Evolutionary conservation across 257 asterid genomes (phyloP).

Genomic region (Salvia hispanica): DNA sequence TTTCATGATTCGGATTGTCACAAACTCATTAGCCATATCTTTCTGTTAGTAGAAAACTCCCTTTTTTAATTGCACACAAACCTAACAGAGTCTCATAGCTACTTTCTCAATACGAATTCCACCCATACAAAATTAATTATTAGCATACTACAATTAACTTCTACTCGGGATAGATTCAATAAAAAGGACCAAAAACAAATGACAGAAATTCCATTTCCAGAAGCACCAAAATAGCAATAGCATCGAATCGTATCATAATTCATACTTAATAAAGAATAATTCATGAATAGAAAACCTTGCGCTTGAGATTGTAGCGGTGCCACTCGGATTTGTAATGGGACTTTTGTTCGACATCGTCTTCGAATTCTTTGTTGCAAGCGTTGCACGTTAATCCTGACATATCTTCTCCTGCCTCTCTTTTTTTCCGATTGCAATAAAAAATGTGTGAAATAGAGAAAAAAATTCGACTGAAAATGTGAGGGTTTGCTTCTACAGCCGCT

Average conservation of each 20-base stretch:
- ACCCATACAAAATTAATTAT: neutral
- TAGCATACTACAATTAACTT: neutral
- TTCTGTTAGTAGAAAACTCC: conserved; percentile 1
- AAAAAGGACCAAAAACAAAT: too few relatives aligned
- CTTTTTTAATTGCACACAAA: neutral
- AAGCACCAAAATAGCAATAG: too few relatives aligned
- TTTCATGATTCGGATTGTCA: neutral
- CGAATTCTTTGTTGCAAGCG: conserved; percentile 81
- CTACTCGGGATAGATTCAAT: too few relatives aligned
- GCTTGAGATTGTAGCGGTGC: conserved; percentile 98
- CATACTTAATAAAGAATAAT: neutral
- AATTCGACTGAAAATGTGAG: conserved; percentile 8
- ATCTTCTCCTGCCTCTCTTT: neutral
- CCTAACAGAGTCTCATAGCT: neutral
- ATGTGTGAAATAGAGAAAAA: too few relatives aligned
- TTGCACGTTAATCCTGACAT: conserved; percentile 73
- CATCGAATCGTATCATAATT: neutral
- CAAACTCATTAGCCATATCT: neutral
- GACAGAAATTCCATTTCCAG: too few relatives aligned
- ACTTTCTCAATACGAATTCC: conserved; percentile 8
- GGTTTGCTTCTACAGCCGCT: conserved; percentile 26
- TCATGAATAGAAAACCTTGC: conserved; percentile 52
- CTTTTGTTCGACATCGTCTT: conserved; percentile 71
- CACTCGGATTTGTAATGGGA: conserved; percentile 93
- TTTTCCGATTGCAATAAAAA: too few relatives aligned